These are phyloP conservation scores for Flaveria floridana DNA, from an alignment of 140 eudicot genomes.

Conservation along the genomic window DNA sequence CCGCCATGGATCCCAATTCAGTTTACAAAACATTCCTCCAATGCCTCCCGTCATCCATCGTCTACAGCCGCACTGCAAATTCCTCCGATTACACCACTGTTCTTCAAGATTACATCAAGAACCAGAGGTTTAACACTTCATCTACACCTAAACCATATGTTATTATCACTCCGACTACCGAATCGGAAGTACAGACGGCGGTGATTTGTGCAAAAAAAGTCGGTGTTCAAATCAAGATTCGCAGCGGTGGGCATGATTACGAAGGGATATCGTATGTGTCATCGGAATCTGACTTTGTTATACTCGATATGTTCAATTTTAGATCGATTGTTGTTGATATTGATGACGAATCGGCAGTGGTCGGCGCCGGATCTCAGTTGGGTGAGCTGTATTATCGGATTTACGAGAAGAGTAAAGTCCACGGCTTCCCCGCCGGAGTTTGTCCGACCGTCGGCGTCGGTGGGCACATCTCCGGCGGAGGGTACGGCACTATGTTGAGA, in stretches of 20 bases:
- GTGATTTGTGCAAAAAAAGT: slow-evolving; percentile 27
- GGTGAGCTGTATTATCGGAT: slow-evolving; percentile 35
- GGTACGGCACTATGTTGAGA: slow-evolving; percentile 44
- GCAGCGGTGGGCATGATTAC: slow-evolving; percentile 36
- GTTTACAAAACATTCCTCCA: slow-evolving; percentile 18
- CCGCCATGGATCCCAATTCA: slow-evolving; percentile 12
- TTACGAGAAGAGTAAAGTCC: slow-evolving; percentile 31
- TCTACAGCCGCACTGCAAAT: slow-evolving; percentile 21
- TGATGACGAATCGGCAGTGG: slow-evolving; percentile 27
- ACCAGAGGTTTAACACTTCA: slow-evolving; percentile 22
- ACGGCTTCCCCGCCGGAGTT: slow-evolving; percentile 43
- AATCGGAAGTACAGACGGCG: slow-evolving; percentile 24
- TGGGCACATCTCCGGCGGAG: slow-evolving; percentile 43
- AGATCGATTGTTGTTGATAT: slow-evolving; percentile 9
- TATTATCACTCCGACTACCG: slow-evolving; percentile 28
- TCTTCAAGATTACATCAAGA: slow-evolving; percentile 26
- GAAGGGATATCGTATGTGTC: slow-evolving; percentile 36
- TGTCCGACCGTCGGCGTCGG: slow-evolving; percentile 46
- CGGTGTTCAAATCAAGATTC: slow-evolving; percentile 28
- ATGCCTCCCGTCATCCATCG: slow-evolving; percentile 24
- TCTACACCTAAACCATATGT: slow-evolving; percentile 27
- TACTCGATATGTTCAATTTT: slow-evolving; percentile 35
- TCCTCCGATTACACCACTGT: slow-evolving; percentile 25
- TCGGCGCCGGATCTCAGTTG: slow-evolving; percentile 25
- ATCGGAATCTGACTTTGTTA: slow-evolving; percentile 23